Percentiles rank a stretch among this genome's conserved stretches.
Conservation (phyloP, 2,329 filamentous ascomycete genomes). For the Beauveria asiatica region DNA sequence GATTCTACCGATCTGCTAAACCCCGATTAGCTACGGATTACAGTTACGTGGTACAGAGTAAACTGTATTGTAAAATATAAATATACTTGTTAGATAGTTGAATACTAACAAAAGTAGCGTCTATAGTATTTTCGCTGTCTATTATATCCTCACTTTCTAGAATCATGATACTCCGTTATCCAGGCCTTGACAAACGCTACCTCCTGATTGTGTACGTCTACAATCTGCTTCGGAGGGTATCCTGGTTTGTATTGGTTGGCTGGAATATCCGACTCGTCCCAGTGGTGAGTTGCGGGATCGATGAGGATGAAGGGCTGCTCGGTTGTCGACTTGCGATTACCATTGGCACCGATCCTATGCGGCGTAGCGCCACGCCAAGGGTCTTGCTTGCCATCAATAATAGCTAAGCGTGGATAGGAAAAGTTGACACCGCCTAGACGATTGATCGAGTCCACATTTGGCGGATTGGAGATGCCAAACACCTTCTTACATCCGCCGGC, state of each 20-base stretch:
- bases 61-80: no score
- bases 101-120: no score
- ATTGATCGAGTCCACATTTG: conserved; percentile 62
- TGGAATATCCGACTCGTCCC: conserved; percentile 60
- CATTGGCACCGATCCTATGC: conserved; percentile 49
- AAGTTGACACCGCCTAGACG: conserved; percentile 67
- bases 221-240: conserved; percentile 51
- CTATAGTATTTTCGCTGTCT: neutral
- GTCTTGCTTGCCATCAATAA: conserved; percentile 69
- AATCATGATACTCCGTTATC: conserved; percentile 49
- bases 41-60: no score
- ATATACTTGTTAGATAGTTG: no score
- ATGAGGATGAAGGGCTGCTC: conserved; percentile 69
- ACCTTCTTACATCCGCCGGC: conserved; percentile 54
- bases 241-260: conserved; percentile 50
- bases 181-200: conserved; percentile 56
- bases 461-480: conserved; percentile 59
- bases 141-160: neutral
- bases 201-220: conserved; percentile 50
- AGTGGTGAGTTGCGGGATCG: conserved; percentile 66
- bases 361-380: conserved; percentile 72
- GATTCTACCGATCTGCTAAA: no score
- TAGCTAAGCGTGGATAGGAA: conserved; percentile 63
- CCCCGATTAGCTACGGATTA: no score
- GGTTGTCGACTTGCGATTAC: conserved; percentile 47